Evolutionary conservation across 1,139 yeast genomes (phyloP), one percentile per base, ranked within the genome.

Genomic region (Sugiyamaella novakii): DNA sequence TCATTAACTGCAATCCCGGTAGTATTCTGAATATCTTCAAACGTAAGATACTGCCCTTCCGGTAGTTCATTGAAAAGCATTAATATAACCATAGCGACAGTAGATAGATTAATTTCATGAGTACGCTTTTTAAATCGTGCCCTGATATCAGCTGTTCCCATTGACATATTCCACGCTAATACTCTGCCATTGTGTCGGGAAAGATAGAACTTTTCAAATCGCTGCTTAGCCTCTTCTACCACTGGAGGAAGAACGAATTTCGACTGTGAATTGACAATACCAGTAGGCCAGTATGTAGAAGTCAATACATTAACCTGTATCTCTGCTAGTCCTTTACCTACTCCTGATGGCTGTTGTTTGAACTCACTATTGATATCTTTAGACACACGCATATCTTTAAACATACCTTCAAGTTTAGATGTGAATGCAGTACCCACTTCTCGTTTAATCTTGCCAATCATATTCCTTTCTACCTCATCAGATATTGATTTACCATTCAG

Each of bases 391-490:
- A 91, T 82, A 63, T 92, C 98, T 58, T 62, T 79, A 60, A 89
- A 82, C 98, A 92, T 92, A 46, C 88, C 89, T 62, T 88, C 92
- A 37, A 91, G 76, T 60, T 85, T 86, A 2, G 86, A 79, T 2
- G 95, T 81, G 49, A 87, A 86, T 0, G 91, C 78, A 2, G 87
- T 76, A 0, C 97, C 97, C 60, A 86, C 77, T 62, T 87, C 96
- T 59, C 81, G 83, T 56, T 85, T 80, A 45, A 91, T 72, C 62
- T 80, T 83, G 1, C 85, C 76, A 29, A 92, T 79, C 65, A 89
- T 74, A 49, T 77, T 70, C 59, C 82, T 82, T 64, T 91, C 98
- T 7, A 84, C 69, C 52, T 87, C 94, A 40, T 73, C 71, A 8
- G 79, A 69, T 3, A 75, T 68, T 0, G 83, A 78, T 45, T 71